Base-by-base conservation (phyloP, 805 yeast species). In the Barnettozyma wickerhamii region DNA sequence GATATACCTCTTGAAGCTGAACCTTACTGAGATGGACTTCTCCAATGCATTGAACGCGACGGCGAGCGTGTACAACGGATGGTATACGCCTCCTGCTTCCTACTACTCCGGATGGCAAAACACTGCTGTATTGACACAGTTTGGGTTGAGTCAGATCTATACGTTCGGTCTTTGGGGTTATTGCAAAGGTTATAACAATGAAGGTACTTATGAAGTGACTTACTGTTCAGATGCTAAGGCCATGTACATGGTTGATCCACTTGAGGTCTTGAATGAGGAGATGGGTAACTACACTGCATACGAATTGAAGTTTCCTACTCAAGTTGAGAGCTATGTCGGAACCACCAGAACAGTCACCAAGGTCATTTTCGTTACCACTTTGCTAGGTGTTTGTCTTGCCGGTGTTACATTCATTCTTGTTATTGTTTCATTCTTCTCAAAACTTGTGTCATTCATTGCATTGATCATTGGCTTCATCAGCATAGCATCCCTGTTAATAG, bases 91-190 rank as follows among this genome's bases (percentile, higher is more conserved):
- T n/a, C n/a, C n/a, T n/a, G n/a, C n/a, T 28, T 15, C 17, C 10
- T 5, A 19, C 31, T 15, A 6, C 14, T 19, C 26, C 23, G 4
- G 40, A 38, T 5, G 47, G 39, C 13, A 38, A n/a, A n/a, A 14
- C 2, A n/a, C 9, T 4, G 37, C 17, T 10, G 15, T 9, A 12
- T 29, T 35, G 14, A 7, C 10, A 6, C 7, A 15, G 4, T 23
- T 27, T 20, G 74, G 74, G 3, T 50, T 78, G 7, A 57, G 74
- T 4, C 71, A 70, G 32, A 64, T 72, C 21, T 75, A 75, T 49
- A 68, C 74, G 13, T 63, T 79, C 26, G 84, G 86, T 28, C 60
- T 77, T 49, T 81, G 83, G 75, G 82, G 83, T 19, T 80, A 77
- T 60, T 81, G 89, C 59, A 51, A 65, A 40, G 82, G 79, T 18